Evolutionary conservation across 2,329 filamentous ascomycete species (phyloP).

Genomic region (Aspergillus sp.): DNA sequence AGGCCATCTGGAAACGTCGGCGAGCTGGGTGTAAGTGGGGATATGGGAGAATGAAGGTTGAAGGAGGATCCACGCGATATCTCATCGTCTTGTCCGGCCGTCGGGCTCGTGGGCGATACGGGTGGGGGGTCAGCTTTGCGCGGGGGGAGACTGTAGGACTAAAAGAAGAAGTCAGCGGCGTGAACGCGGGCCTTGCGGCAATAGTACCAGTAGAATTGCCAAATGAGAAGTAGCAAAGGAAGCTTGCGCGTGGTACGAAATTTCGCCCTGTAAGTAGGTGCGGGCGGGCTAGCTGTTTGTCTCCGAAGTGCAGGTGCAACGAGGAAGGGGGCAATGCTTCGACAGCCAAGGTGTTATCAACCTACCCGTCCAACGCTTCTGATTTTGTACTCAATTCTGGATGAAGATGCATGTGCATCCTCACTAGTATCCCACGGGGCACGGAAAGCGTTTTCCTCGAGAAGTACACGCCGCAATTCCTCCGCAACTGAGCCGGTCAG

Average conservation of each 20-base stretch:
- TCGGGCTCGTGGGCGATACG: conserved; percentile 52
- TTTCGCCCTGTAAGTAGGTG: not conserved
- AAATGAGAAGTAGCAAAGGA: not conserved
- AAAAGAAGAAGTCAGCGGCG: conserved; percentile 22
- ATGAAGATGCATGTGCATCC: conserved; percentile 48
- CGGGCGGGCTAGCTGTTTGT: not conserved
- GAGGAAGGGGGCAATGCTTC: not conserved
- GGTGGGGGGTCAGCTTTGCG: conserved; percentile 63
- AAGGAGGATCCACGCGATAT: conserved; percentile 52
- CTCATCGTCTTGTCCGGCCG: conserved; percentile 47
- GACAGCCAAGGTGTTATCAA: conserved; percentile 30
- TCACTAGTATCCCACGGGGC: conserved; percentile 68
- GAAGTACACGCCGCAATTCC: conserved; percentile 66
- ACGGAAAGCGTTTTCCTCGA: conserved; percentile 63
- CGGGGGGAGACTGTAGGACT: conserved; percentile 60
- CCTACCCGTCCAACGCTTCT: conserved; percentile 78
- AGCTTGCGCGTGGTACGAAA: not conserved
- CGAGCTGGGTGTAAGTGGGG: conserved; percentile 81
- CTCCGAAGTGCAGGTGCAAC: not conserved
- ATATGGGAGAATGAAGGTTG: conserved; percentile 85
- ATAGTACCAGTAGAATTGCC: not conserved
- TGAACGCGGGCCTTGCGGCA: not conserved
- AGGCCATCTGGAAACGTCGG: conserved; percentile 86
- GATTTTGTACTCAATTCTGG: conserved; percentile 64
- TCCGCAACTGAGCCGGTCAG: conserved; percentile 67